Percentiles rank a stretch among this genome's conserved stretches.
Conservation (phyloP, 352 stramenopile species). For the Thalassiosira mediterranea region DNA sequence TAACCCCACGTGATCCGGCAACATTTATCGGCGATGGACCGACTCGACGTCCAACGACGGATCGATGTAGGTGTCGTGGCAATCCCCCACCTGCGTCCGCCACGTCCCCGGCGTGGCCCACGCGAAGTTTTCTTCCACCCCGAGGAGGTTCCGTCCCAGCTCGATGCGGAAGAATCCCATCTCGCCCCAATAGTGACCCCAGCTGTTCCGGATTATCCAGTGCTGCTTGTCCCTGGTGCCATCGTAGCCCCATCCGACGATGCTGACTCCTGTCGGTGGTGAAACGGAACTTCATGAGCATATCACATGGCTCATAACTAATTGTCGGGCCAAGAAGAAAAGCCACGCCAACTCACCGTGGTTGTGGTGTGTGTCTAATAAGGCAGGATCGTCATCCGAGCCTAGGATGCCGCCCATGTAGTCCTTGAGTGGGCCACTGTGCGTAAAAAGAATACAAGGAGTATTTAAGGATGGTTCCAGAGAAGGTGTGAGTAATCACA, state of each 20-base stretch:
- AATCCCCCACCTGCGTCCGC: constrained; percentile 61
- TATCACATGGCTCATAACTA: not conserved
- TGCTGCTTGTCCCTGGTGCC: constrained; percentile 87
- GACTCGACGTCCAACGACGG: constrained; percentile 38
- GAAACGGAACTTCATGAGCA: too few relatives aligned
- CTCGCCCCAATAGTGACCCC: constrained; percentile 58
- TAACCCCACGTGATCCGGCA: too few relatives aligned
- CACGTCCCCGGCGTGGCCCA: constrained; percentile 73
- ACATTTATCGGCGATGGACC: constrained; percentile 24
- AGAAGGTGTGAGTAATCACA: too few relatives aligned
- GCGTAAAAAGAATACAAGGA: not conserved
- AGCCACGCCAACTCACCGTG: constrained; percentile 75
- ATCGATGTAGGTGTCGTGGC: constrained; percentile 61
- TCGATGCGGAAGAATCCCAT: constrained; percentile 95
- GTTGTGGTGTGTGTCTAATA: constrained; percentile 74
- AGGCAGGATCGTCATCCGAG: constrained; percentile 57
- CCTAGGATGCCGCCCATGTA: constrained; percentile 93
- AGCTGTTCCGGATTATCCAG: constrained; percentile 87
- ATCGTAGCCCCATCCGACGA: constrained; percentile 94
- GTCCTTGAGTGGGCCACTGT: constrained; percentile 73
- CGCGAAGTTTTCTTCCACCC: constrained; percentile 70
- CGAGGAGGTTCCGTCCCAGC: constrained; percentile 74
- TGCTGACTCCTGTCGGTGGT: constrained; percentile 82
- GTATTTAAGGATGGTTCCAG: not conserved
- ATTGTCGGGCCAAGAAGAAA: not conserved